phyloP scores from a whole-genome alignment of 139 green algal genomes.

The Pseudopediastrum boryanum region DNA sequence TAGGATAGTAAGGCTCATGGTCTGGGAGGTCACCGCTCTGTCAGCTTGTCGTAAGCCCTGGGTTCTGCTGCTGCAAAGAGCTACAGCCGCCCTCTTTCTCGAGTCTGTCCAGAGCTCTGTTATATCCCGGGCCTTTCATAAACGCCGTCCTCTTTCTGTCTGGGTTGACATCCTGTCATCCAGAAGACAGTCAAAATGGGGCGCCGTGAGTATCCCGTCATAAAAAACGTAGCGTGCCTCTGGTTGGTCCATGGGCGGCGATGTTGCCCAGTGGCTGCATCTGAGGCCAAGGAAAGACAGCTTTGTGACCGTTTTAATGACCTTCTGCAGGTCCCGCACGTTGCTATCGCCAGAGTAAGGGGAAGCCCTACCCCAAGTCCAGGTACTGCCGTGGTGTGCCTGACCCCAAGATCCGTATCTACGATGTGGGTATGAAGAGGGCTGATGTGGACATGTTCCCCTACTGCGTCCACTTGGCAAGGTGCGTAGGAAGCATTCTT shows the following conservation, averaged over 20 bases:
- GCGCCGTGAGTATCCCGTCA: conserved; percentile 14
- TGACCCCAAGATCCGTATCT: conserved; percentile 99
- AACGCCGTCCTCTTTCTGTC: too few relatives aligned
- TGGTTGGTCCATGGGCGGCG: background rate
- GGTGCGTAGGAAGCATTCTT: too few relatives aligned
- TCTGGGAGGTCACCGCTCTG: too few relatives aligned
- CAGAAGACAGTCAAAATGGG: conserved; percentile 38
- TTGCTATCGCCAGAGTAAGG: conserved; percentile 99
- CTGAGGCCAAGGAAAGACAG: too few relatives aligned
- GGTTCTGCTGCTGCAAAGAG: too few relatives aligned
- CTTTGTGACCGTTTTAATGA: too few relatives aligned
- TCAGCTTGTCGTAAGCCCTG: too few relatives aligned
- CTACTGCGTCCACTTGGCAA: conserved; percentile 94
- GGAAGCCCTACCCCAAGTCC: conserved; percentile 99
- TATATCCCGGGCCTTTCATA: too few relatives aligned
- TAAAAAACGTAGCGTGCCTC: background rate
- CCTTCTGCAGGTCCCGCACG: conserved; percentile 68
- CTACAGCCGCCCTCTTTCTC: too few relatives aligned
- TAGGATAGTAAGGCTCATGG: too few relatives aligned
- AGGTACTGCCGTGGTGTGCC: conserved; percentile 98
- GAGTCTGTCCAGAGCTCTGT: too few relatives aligned
- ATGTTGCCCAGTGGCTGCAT: background rate
- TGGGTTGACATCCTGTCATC: too few relatives aligned
- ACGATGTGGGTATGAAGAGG: conserved; percentile 97
- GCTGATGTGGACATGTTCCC: conserved; percentile 93